phyloP scores from a whole-genome alignment of 176 grass and related monocot genomes.

The Oryza punctata region DNA sequence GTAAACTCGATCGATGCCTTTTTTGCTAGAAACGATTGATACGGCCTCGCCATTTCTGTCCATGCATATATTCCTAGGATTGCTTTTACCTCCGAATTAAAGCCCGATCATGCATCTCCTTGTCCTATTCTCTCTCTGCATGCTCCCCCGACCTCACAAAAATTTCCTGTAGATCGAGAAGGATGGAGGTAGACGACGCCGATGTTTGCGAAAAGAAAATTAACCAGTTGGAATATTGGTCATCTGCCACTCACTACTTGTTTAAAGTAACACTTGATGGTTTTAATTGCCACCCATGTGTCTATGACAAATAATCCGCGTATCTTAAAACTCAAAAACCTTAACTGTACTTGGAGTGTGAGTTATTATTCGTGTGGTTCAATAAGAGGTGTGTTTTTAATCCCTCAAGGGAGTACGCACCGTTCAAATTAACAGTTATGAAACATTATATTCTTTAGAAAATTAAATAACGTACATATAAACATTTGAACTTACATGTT shows the following conservation, averaged over 20 bases:
- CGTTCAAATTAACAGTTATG: background rate
- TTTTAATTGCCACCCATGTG: background rate
- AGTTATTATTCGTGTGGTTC: background rate
- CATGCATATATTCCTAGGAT: conserved; percentile 92
- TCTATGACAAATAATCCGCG: background rate
- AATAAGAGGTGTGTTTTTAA: too few species aligned
- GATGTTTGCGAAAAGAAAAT: background rate
- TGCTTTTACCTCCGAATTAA: conserved; percentile 41
- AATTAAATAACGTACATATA: background rate
- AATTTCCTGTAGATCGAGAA: background rate
- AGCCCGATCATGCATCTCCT: background rate
- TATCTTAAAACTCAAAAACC: background rate
- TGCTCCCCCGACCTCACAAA: conserved; percentile 11
- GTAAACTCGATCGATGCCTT: background rate
- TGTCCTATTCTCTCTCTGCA: conserved; percentile 20
- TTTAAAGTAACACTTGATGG: too few species aligned
- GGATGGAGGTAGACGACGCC: background rate
- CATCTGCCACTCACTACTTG: too few species aligned
- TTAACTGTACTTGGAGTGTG: background rate
- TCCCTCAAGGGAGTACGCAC: too few species aligned
- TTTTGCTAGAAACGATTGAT: conserved; percentile 45
- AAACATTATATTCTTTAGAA: background rate
- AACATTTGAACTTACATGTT: too few species aligned
- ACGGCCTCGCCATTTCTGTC: conserved; percentile 42
- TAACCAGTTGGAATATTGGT: background rate